Evolutionary conservation across 1,284 basidiomycete species (phyloP).

Genomic region (Takashimella koratensis): DNA sequence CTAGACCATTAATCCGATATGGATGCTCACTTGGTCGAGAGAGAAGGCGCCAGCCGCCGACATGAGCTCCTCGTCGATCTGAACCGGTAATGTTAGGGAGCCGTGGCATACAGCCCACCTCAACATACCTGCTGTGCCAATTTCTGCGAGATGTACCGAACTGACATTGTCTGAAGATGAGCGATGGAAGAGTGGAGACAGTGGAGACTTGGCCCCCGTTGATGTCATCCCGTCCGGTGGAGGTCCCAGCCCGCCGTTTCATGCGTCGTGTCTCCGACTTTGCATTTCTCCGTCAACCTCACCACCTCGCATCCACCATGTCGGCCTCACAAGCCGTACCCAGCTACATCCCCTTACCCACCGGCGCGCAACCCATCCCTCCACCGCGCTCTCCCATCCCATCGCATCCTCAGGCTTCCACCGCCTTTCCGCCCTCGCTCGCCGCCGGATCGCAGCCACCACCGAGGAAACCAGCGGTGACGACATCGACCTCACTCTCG

Average conservation of each 20-base stretch:
- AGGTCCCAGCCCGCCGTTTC: too few relatives aligned
- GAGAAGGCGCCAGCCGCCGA: slow-evolving; percentile 76
- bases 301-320: too few relatives aligned
- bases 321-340: too few relatives aligned
- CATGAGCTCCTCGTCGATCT: slow-evolving; percentile 95
- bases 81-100: slow-evolving; percentile 2
- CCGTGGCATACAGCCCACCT: slow-evolving; percentile 3
- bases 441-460: slow-evolving; percentile 8
- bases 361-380: slow-evolving; percentile 1
- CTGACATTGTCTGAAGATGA: slow-evolving; percentile 54
- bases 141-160: slow-evolving; percentile 71
- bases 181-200: background rate
- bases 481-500: slow-evolving; percentile 20
- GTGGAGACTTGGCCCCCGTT: too few relatives aligned
- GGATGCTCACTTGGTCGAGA: slow-evolving; percentile 68
- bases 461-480: slow-evolving; percentile 20
- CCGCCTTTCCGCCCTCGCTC: slow-evolving; percentile 7
- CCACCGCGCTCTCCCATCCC: background rate
- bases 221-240: too few relatives aligned
- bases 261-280: too few relatives aligned
- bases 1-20: background rate
- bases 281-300: too few relatives aligned
- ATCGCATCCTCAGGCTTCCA: background rate
- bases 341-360: slow-evolving; percentile 5
- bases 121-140: slow-evolving; percentile 69